Percentiles rank a stretch among this genome's conserved stretches.
These are phyloP conservation scores for Ogataea neopini DNA, from an alignment of 805 yeast genomes.

Conservation along the genomic window DNA sequence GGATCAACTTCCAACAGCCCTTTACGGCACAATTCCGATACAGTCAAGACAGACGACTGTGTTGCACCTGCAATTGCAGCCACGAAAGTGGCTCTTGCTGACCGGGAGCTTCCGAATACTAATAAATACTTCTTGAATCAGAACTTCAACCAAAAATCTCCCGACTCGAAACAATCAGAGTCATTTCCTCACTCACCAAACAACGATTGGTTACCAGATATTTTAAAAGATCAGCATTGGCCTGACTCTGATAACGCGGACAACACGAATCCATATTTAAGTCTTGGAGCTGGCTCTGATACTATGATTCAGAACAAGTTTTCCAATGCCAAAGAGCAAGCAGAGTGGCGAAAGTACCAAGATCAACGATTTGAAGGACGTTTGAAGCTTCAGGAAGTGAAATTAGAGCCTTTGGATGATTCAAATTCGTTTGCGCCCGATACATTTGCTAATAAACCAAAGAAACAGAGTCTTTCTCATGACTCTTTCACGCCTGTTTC, in stretches of 20 bases:
- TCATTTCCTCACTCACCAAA: neutral
- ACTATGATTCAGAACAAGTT: constrained; percentile 27
- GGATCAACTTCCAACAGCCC: neutral
- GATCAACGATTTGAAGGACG: constrained; percentile 24
- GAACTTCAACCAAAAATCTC: constrained; percentile 22
- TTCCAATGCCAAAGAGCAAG: constrained; percentile 23
- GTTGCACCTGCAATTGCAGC: constrained; percentile 3
- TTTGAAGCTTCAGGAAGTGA: constrained; percentile 22
- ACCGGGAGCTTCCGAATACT: neutral
- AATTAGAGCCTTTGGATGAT: constrained; percentile 20
- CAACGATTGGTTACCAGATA: constrained; percentile 29
- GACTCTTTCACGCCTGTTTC: constrained; percentile 31
- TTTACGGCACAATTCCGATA: constrained; percentile 10
- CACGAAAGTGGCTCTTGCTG: neutral
- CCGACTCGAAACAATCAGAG: constrained; percentile 10
- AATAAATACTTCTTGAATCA: constrained; percentile 21
- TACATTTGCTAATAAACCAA: constrained; percentile 33
- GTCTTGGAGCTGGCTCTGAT: constrained; percentile 19
- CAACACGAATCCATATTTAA: constrained; percentile 22
- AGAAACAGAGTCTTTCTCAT: constrained; percentile 18
- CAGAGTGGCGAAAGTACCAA: constrained; percentile 34
- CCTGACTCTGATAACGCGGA: constrained; percentile 18
- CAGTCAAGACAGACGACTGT: constrained; percentile 29
- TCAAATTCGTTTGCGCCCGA: constrained; percentile 26
- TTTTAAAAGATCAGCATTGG: constrained; percentile 30